Evolutionary conservation across 495 filamentous ascomycete genomes (phyloP).

Genomic region (Pseudevernia furfuracea): DNA sequence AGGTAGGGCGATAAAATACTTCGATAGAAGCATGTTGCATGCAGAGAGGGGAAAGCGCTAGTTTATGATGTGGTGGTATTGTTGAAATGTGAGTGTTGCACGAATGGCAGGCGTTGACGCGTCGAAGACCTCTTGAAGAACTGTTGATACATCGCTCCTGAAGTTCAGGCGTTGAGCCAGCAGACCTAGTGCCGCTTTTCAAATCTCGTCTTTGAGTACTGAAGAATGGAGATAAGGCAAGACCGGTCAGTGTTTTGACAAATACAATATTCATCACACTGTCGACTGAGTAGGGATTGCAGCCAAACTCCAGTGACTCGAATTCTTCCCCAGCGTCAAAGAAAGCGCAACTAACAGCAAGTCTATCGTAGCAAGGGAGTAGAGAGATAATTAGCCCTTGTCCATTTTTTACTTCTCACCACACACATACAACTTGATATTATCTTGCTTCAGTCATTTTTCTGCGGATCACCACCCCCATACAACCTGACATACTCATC

Average conservation of each 20-base stretch:
- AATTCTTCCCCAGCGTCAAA: too few relatives aligned
- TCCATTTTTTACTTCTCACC: too few relatives aligned
- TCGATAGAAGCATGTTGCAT: neutral
- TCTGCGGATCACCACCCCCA: neutral
- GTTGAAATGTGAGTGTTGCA: neutral
- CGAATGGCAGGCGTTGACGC: neutral
- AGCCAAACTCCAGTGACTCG: neutral
- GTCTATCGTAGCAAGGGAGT: neutral
- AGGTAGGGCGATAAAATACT: too few relatives aligned
- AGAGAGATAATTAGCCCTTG: too few relatives aligned
- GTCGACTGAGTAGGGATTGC: neutral
- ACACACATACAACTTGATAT: too few relatives aligned
- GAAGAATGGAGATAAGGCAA: too few relatives aligned
- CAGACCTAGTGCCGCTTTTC: too few relatives aligned
- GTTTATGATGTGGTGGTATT: neutral
- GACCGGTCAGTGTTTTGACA: neutral
- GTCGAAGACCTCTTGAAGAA: neutral
- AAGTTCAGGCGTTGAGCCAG: too few relatives aligned
- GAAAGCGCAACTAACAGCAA: neutral
- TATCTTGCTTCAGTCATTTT: too few relatives aligned
- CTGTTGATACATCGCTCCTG: neutral
- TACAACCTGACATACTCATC: slow-evolving; percentile 27
- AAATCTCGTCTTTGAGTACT: too few relatives aligned
- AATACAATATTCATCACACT: neutral
- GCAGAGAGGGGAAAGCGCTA: neutral